phyloP scores from a whole-genome alignment of 306 rosid species.

The Morella rubra region DNA sequence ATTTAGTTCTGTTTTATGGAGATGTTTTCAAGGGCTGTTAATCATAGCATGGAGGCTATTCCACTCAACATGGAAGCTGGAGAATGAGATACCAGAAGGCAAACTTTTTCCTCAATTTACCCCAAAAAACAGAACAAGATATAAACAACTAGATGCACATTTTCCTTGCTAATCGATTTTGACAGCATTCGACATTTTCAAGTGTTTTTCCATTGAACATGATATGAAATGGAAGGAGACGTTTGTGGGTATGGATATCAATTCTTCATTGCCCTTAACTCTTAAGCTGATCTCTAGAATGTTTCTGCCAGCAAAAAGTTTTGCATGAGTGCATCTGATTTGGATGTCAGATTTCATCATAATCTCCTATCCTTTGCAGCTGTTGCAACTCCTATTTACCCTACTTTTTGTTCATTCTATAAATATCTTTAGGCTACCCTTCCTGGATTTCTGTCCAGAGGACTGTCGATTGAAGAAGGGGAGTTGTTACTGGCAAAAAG shows the following conservation, averaged over 20 bases:
- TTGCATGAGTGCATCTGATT: not conserved
- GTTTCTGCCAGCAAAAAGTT: not conserved
- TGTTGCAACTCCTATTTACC: not conserved
- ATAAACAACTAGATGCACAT: not conserved
- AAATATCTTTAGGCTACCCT: conserved; percentile 55
- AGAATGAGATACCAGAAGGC: not conserved
- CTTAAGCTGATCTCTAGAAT: not conserved
- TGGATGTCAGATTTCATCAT: not conserved
- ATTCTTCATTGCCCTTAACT: not conserved
- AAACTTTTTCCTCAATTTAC: not conserved
- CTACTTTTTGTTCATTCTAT: not conserved
- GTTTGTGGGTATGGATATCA: not conserved
- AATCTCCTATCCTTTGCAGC: not conserved
- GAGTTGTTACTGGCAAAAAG: conserved; percentile 61
- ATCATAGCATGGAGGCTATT: not conserved
- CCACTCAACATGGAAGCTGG: not conserved
- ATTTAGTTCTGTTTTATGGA: not conserved
- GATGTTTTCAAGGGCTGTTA: not conserved
- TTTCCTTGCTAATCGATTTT: not conserved
- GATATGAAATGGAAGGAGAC: not conserved
- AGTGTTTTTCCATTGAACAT: not conserved
- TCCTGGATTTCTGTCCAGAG: conserved; percentile 79
- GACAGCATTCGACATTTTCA: not conserved
- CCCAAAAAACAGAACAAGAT: not conserved
- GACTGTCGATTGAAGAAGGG: conserved; percentile 62